Evolutionary conservation across 805 yeast species (phyloP).

Genomic region (Metschnikowia shivogae): DNA sequence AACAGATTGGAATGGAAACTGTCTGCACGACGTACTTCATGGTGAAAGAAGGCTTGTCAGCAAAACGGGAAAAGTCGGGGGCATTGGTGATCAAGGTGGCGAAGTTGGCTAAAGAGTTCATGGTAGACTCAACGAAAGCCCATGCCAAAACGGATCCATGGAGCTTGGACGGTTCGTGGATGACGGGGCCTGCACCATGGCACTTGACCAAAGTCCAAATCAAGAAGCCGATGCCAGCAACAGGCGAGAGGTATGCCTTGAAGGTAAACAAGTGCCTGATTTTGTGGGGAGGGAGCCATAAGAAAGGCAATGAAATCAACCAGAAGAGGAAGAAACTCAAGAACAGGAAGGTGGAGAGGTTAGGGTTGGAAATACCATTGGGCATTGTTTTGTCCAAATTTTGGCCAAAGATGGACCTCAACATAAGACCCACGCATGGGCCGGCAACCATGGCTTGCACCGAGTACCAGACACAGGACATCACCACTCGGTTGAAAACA

Average conservation of each 20-base stretch:
- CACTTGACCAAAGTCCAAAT: conserved; percentile 83
- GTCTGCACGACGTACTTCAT: conserved; percentile 44
- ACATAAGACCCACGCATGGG: conserved; percentile 66
- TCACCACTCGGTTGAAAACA: conserved; percentile 78
- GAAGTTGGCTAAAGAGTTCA: conserved; percentile 81
- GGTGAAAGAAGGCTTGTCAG: conserved; percentile 42
- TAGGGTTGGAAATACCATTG: conserved; percentile 53
- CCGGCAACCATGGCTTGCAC: conserved; percentile 86
- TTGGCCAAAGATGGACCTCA: conserved; percentile 65
- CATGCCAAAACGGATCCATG: conserved; percentile 65
- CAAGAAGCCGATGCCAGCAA: conserved; percentile 78
- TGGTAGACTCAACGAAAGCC: conserved; percentile 74
- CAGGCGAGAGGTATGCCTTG: conserved; percentile 73
- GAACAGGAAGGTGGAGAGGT: conserved; percentile 68
- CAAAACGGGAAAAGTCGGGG: conserved; percentile 86
- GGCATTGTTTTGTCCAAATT: conserved; percentile 59
- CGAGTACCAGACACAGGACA: conserved; percentile 86
- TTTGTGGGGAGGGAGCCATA: conserved; percentile 77
- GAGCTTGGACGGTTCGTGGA: conserved; percentile 50
- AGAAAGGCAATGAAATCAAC: conserved; percentile 72
- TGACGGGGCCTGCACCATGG: conserved; percentile 71
- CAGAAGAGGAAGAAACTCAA: conserved; percentile 79
- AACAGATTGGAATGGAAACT: conserved; percentile 69
- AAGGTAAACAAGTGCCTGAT: conserved; percentile 80
- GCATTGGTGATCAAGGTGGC: conserved; percentile 86